These are phyloP conservation scores for Antarctomyces pellizariae DNA, from an alignment of 495 filamentous ascomycete genomes.

Conservation along the genomic window DNA sequence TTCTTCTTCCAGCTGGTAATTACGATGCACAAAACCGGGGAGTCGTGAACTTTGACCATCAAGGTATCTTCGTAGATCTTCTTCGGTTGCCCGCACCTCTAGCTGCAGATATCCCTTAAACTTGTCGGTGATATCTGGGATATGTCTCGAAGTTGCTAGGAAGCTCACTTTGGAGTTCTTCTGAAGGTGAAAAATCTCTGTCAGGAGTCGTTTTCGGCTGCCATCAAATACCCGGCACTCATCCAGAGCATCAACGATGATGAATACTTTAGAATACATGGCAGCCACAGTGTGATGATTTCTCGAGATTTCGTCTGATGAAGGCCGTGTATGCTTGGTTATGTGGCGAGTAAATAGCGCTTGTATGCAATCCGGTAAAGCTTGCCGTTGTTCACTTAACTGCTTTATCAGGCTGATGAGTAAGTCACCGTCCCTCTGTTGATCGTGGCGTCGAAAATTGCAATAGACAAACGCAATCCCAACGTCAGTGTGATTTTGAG, in stretches of 20 bases:
- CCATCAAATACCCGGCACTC: slow-evolving; percentile 15
- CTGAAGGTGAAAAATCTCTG: slow-evolving; percentile 14
- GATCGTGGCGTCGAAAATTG: slow-evolving; percentile 14
- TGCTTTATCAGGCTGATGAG: slow-evolving; percentile 19
- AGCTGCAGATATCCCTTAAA: slow-evolving; percentile 11
- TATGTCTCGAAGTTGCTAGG: slow-evolving; percentile 14
- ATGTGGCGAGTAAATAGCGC: slow-evolving; percentile 10
- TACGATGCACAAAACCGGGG: slow-evolving; percentile 6
- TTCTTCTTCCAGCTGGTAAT: slow-evolving; percentile 5
- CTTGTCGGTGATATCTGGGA: slow-evolving; percentile 10
- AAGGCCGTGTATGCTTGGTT: slow-evolving; percentile 11
- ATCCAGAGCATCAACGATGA: slow-evolving; percentile 25
- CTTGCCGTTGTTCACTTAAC: slow-evolving; percentile 10
- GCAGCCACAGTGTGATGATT: slow-evolving; percentile 11
- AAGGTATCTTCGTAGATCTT: slow-evolving; percentile 15
- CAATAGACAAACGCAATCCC: slow-evolving; percentile 21
- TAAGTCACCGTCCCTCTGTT: slow-evolving; percentile 14
- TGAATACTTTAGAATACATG: slow-evolving; percentile 12
- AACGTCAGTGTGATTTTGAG: slow-evolving; percentile 8
- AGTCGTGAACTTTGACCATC: slow-evolving; percentile 13
- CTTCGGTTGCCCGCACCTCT: slow-evolving; percentile 13
- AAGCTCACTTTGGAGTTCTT: slow-evolving; percentile 9
- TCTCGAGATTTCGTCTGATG: slow-evolving; percentile 13
- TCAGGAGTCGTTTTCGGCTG: slow-evolving; percentile 12
- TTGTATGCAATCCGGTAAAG: slow-evolving; percentile 11